A percentile compares a stretch with the other conserved stretches of the same genome.
phyloP scores from a whole-genome alignment of 2,329 filamentous ascomycete genomes.

The Xylariaceae sp. region DNA sequence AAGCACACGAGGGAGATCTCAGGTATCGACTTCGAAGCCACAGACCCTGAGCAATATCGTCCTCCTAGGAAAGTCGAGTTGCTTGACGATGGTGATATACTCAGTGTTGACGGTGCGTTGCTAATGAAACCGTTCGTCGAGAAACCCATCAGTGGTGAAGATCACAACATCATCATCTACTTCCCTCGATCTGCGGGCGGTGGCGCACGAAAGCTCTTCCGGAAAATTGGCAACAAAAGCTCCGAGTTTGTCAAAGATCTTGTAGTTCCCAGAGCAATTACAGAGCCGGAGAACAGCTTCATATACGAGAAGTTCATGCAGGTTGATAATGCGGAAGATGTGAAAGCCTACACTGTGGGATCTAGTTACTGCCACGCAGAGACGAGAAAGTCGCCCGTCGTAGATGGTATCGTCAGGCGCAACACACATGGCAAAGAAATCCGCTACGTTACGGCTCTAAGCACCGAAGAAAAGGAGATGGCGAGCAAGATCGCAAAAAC shows the following conservation, averaged over 20 bases:
- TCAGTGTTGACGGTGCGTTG: slow-evolving; percentile 77
- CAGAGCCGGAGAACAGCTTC: slow-evolving; percentile 77
- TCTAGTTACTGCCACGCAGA: slow-evolving; percentile 92
- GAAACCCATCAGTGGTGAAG: slow-evolving; percentile 95
- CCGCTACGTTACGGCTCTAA: slow-evolving; percentile 85
- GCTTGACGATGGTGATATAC: slow-evolving; percentile 81
- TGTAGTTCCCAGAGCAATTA: slow-evolving; percentile 70
- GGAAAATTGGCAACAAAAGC: slow-evolving; percentile 98
- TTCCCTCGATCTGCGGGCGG: slow-evolving; percentile 83
- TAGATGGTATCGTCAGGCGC: slow-evolving; percentile 89
- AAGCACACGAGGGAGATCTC: slow-evolving; percentile 76
- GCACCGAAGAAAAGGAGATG: slow-evolving; percentile 73
- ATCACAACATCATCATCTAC: slow-evolving; percentile 98
- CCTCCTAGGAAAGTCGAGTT: slow-evolving; percentile 68
- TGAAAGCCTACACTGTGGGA: slow-evolving; percentile 97
- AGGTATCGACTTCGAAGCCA: slow-evolving; percentile 67
- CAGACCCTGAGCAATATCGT: slow-evolving; percentile 54
- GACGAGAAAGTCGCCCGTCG: slow-evolving; percentile 93
- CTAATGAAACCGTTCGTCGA: slow-evolving; percentile 95
- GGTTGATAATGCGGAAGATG: slow-evolving; percentile 95
- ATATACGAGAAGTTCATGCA: slow-evolving; percentile 96
- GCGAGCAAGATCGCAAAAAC: slow-evolving; percentile 84
- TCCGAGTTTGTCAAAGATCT: slow-evolving; percentile 85
- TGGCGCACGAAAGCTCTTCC: slow-evolving; percentile 85
- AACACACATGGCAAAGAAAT: slow-evolving; percentile 98